phyloP scores from a whole-genome alignment of 805 yeast genomes.

The Isabelozyma pseudorhagii region DNA sequence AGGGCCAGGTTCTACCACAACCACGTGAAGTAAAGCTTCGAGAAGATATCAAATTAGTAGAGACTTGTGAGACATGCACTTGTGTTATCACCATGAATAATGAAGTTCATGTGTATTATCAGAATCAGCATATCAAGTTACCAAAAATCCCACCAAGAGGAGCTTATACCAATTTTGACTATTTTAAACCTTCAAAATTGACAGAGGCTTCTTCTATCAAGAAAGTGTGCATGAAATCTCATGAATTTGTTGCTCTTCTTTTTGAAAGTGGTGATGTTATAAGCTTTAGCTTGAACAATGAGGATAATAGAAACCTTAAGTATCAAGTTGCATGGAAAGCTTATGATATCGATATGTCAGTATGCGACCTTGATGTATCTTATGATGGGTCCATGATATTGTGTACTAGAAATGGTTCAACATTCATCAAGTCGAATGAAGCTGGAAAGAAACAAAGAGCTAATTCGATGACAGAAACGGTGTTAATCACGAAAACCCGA shows the following conservation, averaged over 20 bases:
- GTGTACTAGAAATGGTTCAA: slow-evolving; percentile 68
- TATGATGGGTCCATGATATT: slow-evolving; percentile 67
- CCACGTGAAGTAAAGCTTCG: slow-evolving; percentile 43
- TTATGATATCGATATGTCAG: slow-evolving; percentile 51
- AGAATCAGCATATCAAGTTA: slow-evolving; percentile 53
- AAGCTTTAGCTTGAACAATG: slow-evolving; percentile 22
- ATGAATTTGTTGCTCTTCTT: slow-evolving; percentile 44
- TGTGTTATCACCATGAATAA: slow-evolving; percentile 55
- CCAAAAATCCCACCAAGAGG: slow-evolving; percentile 37
- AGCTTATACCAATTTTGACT: slow-evolving; percentile 45
- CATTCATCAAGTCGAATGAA: slow-evolving; percentile 41
- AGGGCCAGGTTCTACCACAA: slow-evolving; percentile 35
- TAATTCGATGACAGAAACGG: slow-evolving; percentile 30
- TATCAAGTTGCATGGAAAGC: slow-evolving; percentile 62
- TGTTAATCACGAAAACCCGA: slow-evolving; percentile 20
- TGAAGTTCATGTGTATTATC: slow-evolving; percentile 61
- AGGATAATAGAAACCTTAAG: slow-evolving; percentile 36
- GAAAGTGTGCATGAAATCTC: slow-evolving; percentile 34
- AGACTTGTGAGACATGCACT: slow-evolving; percentile 69
- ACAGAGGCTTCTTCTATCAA: slow-evolving; percentile 37
- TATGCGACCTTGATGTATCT: slow-evolving; percentile 65
- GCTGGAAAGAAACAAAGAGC: slow-evolving; percentile 17
- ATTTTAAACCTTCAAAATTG: slow-evolving; percentile 50
- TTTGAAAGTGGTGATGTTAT: slow-evolving; percentile 61
- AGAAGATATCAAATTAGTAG: slow-evolving; percentile 53